These are phyloP conservation scores for Boletus huronensis DNA, from an alignment of 768 basidiomycete species.

Conservation along the genomic window DNA sequence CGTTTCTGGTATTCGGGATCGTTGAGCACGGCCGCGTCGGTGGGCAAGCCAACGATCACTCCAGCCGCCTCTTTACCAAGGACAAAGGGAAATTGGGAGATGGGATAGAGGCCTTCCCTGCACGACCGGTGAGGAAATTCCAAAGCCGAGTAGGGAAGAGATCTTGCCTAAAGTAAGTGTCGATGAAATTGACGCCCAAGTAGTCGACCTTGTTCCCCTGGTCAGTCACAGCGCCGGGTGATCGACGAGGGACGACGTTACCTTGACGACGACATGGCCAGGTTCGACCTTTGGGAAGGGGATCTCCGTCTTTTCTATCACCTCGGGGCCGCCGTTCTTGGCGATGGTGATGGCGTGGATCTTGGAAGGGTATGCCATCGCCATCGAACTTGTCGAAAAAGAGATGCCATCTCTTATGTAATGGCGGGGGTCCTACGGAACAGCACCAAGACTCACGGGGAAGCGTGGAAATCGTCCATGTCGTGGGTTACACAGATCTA, in stretches of 20 bases:
- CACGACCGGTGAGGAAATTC: background rate
- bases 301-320: slow-evolving; percentile 62
- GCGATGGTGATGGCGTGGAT: slow-evolving; percentile 72
- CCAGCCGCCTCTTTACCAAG: slow-evolving; percentile 83
- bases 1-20: slow-evolving; percentile 62
- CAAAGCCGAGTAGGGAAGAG: background rate
- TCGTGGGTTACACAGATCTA: background rate
- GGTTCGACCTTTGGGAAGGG: slow-evolving; percentile 64
- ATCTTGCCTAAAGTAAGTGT: slow-evolving; percentile 71
- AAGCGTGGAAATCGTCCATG: too few relatives aligned
- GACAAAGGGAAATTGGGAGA: slow-evolving; percentile 54
- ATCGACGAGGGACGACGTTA: slow-evolving; percentile 1
- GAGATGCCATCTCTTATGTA: background rate
- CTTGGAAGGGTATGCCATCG: slow-evolving; percentile 55
- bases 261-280: slow-evolving; percentile 52
- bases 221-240: background rate
- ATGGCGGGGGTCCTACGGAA: background rate
- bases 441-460: background rate
- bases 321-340: slow-evolving; percentile 73
- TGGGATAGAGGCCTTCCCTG: slow-evolving; percentile 64
- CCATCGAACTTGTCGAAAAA: slow-evolving; percentile 17
- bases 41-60: slow-evolving; percentile 69
- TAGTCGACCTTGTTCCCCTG: slow-evolving; percentile 54
- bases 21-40: slow-evolving; percentile 55
- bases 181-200: slow-evolving; percentile 83